phyloP scores from a whole-genome alignment of 306 rosid genomes.

The Pterocarpus macrocarpus region DNA sequence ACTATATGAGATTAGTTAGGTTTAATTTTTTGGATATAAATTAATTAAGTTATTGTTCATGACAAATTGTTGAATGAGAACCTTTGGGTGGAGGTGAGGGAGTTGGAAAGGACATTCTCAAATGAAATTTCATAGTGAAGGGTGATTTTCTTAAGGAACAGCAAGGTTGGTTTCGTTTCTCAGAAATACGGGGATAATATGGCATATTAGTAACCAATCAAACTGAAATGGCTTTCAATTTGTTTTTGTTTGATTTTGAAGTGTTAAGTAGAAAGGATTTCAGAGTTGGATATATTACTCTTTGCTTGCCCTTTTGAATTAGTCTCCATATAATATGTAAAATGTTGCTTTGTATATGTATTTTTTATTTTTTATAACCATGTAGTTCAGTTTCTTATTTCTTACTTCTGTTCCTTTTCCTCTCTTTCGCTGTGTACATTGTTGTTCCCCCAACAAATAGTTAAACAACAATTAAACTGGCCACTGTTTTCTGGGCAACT shows the following conservation, averaged over 20 bases:
- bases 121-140: not conserved
- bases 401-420: conserved; percentile 51
- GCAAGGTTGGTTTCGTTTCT: not conserved
- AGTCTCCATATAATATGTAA: not conserved
- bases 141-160: conserved; percentile 11
- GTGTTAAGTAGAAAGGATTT: not conserved
- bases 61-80: conserved; percentile 21
- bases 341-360: not conserved
- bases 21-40: too few species aligned
- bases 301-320: not conserved
- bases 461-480: conserved; percentile 63
- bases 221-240: not conserved
- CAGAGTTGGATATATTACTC: conserved; percentile 14
- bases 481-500: conserved; percentile 57
- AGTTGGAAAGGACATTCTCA: not conserved
- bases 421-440: conserved; percentile 53
- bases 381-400: conserved; percentile 62
- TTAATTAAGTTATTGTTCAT: not conserved
- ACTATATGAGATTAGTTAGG: conserved; percentile 14
- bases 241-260: not conserved
- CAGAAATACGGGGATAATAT: not conserved
- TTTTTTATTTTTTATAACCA: conserved; percentile 12
- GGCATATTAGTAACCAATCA: not conserved
- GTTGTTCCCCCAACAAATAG: conserved; percentile 61
- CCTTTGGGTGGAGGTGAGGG: conserved; percentile 7